Conservation (phyloP, 2,329 filamentous ascomycete species). For the Volutella citrinella region DNA sequence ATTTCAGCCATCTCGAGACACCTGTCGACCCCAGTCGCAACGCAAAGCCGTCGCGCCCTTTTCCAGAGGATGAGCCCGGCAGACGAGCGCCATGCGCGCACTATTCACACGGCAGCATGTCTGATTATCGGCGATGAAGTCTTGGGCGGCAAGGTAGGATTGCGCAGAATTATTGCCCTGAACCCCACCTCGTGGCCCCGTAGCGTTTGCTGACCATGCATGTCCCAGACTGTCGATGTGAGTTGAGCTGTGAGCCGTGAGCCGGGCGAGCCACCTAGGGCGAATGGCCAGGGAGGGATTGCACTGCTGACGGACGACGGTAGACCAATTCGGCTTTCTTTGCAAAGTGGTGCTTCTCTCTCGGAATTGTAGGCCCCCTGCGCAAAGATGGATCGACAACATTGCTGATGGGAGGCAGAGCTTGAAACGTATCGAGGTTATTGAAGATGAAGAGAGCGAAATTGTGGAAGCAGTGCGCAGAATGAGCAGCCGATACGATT, state of each 20-base stretch:
- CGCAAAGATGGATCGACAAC: background rate
- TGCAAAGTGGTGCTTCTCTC: constrained; percentile 62
- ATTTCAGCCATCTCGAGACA: constrained; percentile 72
- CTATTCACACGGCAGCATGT: constrained; percentile 86
- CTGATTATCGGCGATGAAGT: constrained; percentile 98
- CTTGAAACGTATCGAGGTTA: constrained; percentile 86
- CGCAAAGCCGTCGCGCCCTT: constrained; percentile 33
- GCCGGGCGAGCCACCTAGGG: background rate
- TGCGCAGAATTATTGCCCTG: too few relatives aligned
- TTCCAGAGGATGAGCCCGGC: constrained; percentile 40
- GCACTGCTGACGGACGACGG: constrained; percentile 14
- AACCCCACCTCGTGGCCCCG: too few relatives aligned
- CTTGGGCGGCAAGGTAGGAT: constrained; percentile 86
- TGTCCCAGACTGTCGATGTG: constrained; percentile 40
- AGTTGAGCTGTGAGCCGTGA: constrained; percentile 17
- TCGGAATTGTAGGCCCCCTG: constrained; percentile 51
- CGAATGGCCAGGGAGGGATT: background rate
- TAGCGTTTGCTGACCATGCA: too few relatives aligned
- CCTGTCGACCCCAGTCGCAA: constrained; percentile 39
- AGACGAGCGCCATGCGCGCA: constrained; percentile 57
- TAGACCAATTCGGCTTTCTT: constrained; percentile 64
- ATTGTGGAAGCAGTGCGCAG: constrained; percentile 83
- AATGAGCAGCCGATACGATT: constrained; percentile 88
- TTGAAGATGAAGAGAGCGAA: constrained; percentile 86
- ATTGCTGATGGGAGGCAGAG: constrained; percentile 40